Evolutionary conservation across 768 basidiomycete species (phyloP), one percentile per base, ranked within the genome.

Genomic region (Krasilnikovozyma curviuscula): DNA sequence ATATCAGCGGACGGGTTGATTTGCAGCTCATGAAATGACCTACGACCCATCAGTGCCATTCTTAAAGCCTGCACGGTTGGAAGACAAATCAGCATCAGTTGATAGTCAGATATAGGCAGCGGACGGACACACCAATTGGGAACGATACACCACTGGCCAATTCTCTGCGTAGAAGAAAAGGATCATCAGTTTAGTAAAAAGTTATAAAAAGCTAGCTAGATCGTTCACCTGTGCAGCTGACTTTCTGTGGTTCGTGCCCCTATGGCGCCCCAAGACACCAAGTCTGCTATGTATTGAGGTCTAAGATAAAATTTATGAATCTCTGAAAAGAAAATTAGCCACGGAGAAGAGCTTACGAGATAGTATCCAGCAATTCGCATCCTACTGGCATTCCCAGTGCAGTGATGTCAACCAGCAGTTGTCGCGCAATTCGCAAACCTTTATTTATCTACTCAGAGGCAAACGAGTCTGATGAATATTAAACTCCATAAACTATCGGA

Each of bases 181-280:
- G 28, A 9, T 28, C 10, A 12, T 16, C 8, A 13, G 10, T 13
- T 8, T 9, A 18, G 35, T n/a, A 47, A 23, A 23, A 3, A 9
- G 13, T 8, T 12, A 41, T 27, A 33, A 43, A 33, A 45, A 45
- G 30, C 13, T 34, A 34, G 18, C 33, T n/a, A 8, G 38, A 95
- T 79, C 65, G 95, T 93, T 50, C 19, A 50, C 49, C 93, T 79
- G 61, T 97, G 93, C 7, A 98, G 76, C 66, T 97, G 91, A 3
- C 82, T 84, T 65, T 98, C 93, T 31, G 93, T 98, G 1, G 93
- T 97, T 45, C 93, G 74, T 1, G 93, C 93, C 23, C 93, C 91
- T 55, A 98, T 97, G 7, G 91, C 86, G 34, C 85, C 86, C 86
- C 86, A 91, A 46, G 79, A 81, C 53, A 78, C 76, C 32, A 85